Base-by-base conservation (phyloP, 192 early-diverging fungal genomes). In the Geranomyces variabilis region DNA sequence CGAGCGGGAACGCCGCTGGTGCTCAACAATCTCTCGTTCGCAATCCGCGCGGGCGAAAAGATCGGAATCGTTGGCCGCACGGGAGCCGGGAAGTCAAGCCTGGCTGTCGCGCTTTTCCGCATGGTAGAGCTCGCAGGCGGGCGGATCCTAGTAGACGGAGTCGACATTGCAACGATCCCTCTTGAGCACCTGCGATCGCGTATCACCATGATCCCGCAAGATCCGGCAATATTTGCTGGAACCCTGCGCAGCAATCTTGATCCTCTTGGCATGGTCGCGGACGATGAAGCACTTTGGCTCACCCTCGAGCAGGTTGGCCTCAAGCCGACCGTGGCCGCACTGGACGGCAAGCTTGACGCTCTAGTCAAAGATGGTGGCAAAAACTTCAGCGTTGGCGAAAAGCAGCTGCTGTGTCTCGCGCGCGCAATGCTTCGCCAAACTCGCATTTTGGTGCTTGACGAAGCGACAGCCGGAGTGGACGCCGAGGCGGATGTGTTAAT, bases 341-440 rank as follows among this genome's bases (percentile, higher is more conserved):
- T 10, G 5, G 36, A 10, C 36, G 10, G 5, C 5, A 10, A 10
- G 5, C 36, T 41, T 10, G 36, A 41, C 36, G 3, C 3, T 10
- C 3, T 41, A 7, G 36, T 41, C 36, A 10, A 41, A 41, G 3
- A 3, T 10, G 36, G 36, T 10, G 36, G 36, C 88, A 24, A 30
- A 21, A 94, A 94, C 75, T 85, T 91, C 59, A 88, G 83, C 22
- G 84, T 93, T 56, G 94, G 94, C 28, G 91, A 95, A 72, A 85
- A 91, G 7, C 93, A 95, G 67, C 71, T 82, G 4, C 43, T 82
- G 15, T 75, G 67, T 64, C 70, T 82, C 10, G 77, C 78, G 31
- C 60, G 71, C 26, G 78, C 76, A 6, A 41, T 82, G 29, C 75
- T 72, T 10, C 36, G 33, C 29, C 6, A 60, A 1, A 8, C 29